Evolutionary conservation across 176 grass and related monocot species (phyloP), one percentile per base, ranked within the genome.

Genomic region (Juncus effusus): DNA sequence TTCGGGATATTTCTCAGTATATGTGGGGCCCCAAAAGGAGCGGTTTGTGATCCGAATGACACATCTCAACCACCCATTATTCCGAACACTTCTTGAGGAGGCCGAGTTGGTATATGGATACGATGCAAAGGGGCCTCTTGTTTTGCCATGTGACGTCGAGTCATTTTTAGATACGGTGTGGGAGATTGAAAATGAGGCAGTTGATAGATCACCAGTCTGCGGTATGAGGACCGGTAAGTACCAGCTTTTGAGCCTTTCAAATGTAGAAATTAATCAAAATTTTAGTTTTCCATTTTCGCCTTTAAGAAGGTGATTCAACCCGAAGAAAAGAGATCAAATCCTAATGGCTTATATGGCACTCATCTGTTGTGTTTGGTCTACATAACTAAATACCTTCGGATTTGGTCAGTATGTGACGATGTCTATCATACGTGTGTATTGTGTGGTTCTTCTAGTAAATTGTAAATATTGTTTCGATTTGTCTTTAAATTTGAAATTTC

Each of bases 1-100:
- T 19, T 54, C 75, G 38, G 90, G 90, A n/a, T 95, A 80, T 82
- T 86, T 95, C 80, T 84, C 90, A 8, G 77, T 95, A 73, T 89
- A 86, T 56, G 90, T 95, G 2, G 90, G 90, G 5, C 44, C 80
- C 10, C 77, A 74, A 57, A 76, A 84, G 70, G 83, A 95, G 58
- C 80, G 90, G 0, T 89, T 90, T 80, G 69, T 84, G 65, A 84
- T 95, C 70, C 80, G 71, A 56, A 75, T 75, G 42, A 60, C 83
- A 52, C 78, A 71, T 67, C 42, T 87, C 71, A 95, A 87, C 83
- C 90, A 95, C 60, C 78, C 72, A 38, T 64, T 90, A 28, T 87
- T 90, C 76, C 77, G 59, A 5, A 66, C 36, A 53, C 68, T 90
- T 57, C 90, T 95, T 13, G 83, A 90, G 54, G 86, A 90, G 67